phyloP scores from a whole-genome alignment of 2,329 filamentous ascomycete genomes.

The Stachybotrys chartarum region DNA sequence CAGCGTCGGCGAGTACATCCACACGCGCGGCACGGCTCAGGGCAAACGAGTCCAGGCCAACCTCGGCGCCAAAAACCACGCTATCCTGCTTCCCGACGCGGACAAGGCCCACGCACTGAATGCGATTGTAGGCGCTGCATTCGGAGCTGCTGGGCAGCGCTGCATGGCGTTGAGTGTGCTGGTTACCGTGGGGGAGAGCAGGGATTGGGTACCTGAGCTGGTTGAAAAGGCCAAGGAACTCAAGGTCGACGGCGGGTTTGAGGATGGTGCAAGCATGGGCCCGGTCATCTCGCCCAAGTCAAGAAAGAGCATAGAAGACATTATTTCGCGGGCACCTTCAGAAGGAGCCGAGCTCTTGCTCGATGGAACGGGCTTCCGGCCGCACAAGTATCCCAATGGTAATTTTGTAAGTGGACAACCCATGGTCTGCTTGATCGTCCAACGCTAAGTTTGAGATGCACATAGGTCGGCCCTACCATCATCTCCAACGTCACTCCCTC shows the following conservation, averaged over 20 bases:
- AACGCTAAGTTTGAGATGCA: too few relatives aligned
- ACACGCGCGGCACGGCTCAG: conserved; percentile 57
- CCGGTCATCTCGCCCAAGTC: conserved; percentile 13
- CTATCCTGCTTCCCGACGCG: conserved; percentile 58
- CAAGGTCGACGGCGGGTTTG: conserved; percentile 13
- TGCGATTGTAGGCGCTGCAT: conserved; percentile 59
- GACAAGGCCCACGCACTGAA: conserved; percentile 64
- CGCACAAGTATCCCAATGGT: conserved; percentile 13
- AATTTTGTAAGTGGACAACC: conserved; percentile 34
- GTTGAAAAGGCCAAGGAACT: conserved; percentile 54
- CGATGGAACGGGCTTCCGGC: conserved; percentile 13
- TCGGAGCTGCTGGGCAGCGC: conserved; percentile 61
- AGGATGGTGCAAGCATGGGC: conserved; percentile 12
- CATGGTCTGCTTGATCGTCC: too few relatives aligned
- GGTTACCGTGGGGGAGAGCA: conserved; percentile 59
- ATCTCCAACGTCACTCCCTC: conserved; percentile 22
- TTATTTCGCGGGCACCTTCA: conserved; percentile 12
- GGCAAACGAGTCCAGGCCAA: conserved; percentile 66
- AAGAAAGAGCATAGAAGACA: conserved; percentile 11
- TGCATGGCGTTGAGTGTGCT: conserved; percentile 63
- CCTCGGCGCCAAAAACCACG: conserved; percentile 64
- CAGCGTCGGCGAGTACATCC: conserved; percentile 64
- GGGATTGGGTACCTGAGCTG: conserved; percentile 57
- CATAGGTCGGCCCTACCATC: conserved; percentile 22
- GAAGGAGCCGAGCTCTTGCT: conserved; percentile 13